Evolutionary conservation across 306 rosid species (phyloP), one percentile per base, ranked within the genome.

Genomic region (Casuarina equisetifolia): DNA sequence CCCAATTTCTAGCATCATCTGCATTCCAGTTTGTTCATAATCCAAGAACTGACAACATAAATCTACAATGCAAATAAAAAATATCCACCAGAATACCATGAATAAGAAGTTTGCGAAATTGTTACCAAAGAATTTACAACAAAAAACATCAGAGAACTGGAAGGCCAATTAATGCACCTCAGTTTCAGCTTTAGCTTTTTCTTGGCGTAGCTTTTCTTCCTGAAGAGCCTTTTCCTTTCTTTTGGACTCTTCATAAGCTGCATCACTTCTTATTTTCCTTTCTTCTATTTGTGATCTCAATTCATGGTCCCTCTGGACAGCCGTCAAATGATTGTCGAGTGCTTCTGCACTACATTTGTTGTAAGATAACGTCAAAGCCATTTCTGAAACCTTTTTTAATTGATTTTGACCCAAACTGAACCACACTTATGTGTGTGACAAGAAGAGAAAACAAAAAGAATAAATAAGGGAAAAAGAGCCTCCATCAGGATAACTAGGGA

Each of bases 281-380:
- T 94, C 98, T 88, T 90, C 98, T 81, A 88, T 92, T 80, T 92
- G 97, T 66, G 98, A 92, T 88, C 68, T 89, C 76, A 79, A 89
- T 81, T 94, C 98, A 80, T 85, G 97, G 42, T 90, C 90, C 54
- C 82, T 87, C 76, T 92, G 98, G 85, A 94, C 88, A 79, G 86
- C 91, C 75, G 93, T 90, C 89, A 94, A 85, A 84, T 94, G 96
- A 89, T 83, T 89, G 86, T 94, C 96, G 80, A 94, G 93, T 71
- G 84, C 95, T 84, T 90, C 97, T 35, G 98, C 98, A 64, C 98
- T 94, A 72, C 84, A 88, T 53, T 70, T n/a, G 48, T 53, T 17
- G 53, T 35, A 48, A 40, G 54, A 43, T 77, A 77, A 74, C 81
- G 63, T 48, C 72, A 80, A 61, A 61, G 36, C 82, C 77, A 74